Base-by-base conservation (phyloP, 345 rosid species). In the Geranium brycei region DNA sequence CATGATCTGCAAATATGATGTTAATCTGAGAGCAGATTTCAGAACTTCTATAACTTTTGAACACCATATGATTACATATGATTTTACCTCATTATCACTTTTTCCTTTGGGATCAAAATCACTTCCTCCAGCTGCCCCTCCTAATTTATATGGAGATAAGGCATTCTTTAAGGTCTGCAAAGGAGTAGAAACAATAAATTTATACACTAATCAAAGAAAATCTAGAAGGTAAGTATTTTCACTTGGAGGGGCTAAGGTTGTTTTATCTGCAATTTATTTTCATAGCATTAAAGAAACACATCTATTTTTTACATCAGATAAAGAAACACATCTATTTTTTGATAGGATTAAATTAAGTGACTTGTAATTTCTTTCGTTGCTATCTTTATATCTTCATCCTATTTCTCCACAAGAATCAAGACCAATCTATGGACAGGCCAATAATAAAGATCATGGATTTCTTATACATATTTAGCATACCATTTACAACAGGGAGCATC, bases 51-150 rank as follows among this genome's bases (percentile, higher is more conserved):
- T 6, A 13, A 47, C 13, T 8, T 47, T 47, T 47, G 11, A 11
- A 47, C 14, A 47, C 53, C 53, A 47, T 47, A 6, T 47, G 53
- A 47, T 47, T 8, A 8, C 7, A 47, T 47, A 47, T 0, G 53
- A 47, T 3, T 47, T 47, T 47, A 47, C 53, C 53, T 47, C 53
- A 47, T 47, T 47, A 47, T 47, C 53, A 11, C 53, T 47, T 47
- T 47, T 47, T 47, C 53, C 53, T 47, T 47, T 47, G 53, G 53
- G 53, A 11, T 47, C 53, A 13, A 47, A 93, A 78, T 93, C 99
- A 65, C 99, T 88, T 72, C 99, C 97, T 67, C 99, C 99, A 31
- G 97, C 91, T 62, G 99, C 95, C 53, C 99, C 99, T 80, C 99
- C 99, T 69, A 93, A 81, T 79, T 88, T 93, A 81, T 85, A 91